phyloP scores from a whole-genome alignment of 345 rosid species.

The Balakata baccata region DNA sequence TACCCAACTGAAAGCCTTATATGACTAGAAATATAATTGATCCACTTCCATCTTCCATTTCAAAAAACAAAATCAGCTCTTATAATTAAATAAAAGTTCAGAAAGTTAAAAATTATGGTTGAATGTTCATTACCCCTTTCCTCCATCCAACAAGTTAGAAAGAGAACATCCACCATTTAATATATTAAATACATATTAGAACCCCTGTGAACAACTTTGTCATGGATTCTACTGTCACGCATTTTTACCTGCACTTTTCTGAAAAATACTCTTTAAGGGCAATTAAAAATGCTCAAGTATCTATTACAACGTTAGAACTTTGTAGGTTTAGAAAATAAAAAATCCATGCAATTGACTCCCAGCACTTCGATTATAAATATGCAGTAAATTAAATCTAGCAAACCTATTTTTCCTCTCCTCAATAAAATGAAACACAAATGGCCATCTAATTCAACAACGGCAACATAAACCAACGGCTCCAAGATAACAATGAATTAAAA shows the following conservation, averaged over 20 bases:
- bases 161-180: not conserved
- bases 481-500: not conserved
- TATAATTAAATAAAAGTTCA: too few relatives aligned
- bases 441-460: too few relatives aligned
- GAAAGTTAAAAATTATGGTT: not conserved
- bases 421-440: too few relatives aligned
- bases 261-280: not conserved
- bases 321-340: too few relatives aligned
- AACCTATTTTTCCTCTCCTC: too few relatives aligned
- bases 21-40: not conserved
- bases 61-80: not conserved
- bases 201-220: not conserved
- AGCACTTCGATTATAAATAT: too few relatives aligned
- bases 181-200: not conserved
- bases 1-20: not conserved
- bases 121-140: too few relatives aligned
- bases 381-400: too few relatives aligned
- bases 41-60: not conserved
- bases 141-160: not conserved
- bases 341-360: too few relatives aligned
- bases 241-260: not conserved
- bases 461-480: not conserved
- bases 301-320: not conserved
- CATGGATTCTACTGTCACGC: not conserved
- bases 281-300: not conserved